Evolutionary conservation across 2,329 filamentous ascomycete genomes (phyloP).

Genomic region (Camillea tinctor): DNA sequence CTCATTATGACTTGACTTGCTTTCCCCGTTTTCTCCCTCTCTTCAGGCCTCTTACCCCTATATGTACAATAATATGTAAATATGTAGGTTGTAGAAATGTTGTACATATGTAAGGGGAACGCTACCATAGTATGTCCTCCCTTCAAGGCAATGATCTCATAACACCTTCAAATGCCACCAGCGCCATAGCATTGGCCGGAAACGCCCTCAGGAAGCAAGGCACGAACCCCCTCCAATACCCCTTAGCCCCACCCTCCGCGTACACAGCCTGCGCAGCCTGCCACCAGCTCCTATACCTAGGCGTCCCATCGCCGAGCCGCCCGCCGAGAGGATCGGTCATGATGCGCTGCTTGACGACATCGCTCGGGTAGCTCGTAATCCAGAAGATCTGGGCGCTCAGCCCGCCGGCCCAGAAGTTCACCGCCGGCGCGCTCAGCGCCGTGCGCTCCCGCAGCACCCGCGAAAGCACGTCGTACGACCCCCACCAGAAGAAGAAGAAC

Average conservation of each 20-base stretch:
- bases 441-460: constrained; percentile 66
- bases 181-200: constrained; percentile 89
- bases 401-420: constrained; percentile 98
- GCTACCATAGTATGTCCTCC: constrained; percentile 5
- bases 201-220: constrained; percentile 94
- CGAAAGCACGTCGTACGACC: constrained; percentile 85
- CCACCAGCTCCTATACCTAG: constrained; percentile 72
- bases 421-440: constrained; percentile 67
- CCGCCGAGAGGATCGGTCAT: constrained; percentile 92
- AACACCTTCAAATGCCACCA: constrained; percentile 90
- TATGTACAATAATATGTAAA: neutral
- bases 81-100: too few relatives aligned
- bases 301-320: constrained; percentile 62
- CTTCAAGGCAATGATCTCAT: constrained; percentile 64
- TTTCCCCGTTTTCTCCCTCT: neutral
- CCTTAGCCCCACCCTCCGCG: constrained; percentile 70
- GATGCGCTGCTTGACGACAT: constrained; percentile 93
- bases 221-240: constrained; percentile 90
- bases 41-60: neutral
- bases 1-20: neutral
- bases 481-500: constrained; percentile 99
- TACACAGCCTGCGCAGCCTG: constrained; percentile 78
- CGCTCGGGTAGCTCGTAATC: constrained; percentile 86
- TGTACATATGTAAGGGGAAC: neutral
- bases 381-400: constrained; percentile 93